A percentile compares a stretch with the other conserved stretches of the same genome.
phyloP scores from a whole-genome alignment of 208 protist genomes.

The Tritrichomonas foetus region DNA sequence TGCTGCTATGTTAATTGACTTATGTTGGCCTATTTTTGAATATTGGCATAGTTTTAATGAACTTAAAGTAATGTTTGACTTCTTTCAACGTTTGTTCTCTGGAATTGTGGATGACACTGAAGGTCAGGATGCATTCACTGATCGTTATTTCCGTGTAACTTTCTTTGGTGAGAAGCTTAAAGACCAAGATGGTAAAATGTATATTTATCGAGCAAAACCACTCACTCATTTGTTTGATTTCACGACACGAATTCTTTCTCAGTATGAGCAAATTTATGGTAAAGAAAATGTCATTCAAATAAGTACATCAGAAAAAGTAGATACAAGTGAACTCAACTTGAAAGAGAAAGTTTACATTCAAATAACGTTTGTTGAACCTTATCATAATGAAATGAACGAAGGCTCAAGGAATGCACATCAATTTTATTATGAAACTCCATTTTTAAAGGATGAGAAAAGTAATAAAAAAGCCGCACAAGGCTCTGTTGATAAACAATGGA shows the following conservation, averaged over 20 bases:
- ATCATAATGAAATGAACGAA: background rate
- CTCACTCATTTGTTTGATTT: background rate
- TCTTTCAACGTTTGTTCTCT: background rate
- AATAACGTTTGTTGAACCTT: background rate
- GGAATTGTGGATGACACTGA: no score
- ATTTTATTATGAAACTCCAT: conserved; percentile 30
- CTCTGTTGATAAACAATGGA: background rate
- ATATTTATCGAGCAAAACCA: background rate
- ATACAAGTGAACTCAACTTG: background rate
- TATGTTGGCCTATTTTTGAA: background rate
- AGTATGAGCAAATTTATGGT: background rate
- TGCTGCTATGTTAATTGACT: background rate
- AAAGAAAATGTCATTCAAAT: background rate
- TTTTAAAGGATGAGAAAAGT: background rate
- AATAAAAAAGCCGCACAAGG: background rate
- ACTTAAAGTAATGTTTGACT: background rate
- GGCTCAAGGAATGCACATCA: background rate
- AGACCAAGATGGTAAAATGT: background rate
- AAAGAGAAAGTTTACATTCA: background rate
- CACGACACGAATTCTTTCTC: background rate
- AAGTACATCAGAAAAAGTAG: no score
- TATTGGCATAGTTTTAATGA: background rate
- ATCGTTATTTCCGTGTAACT: background rate
- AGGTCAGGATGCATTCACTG: background rate
- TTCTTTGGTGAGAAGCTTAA: background rate